These are phyloP conservation scores for Diaporthe sp. DNA, from an alignment of 2,329 filamentous ascomycete species.

Conservation along the genomic window DNA sequence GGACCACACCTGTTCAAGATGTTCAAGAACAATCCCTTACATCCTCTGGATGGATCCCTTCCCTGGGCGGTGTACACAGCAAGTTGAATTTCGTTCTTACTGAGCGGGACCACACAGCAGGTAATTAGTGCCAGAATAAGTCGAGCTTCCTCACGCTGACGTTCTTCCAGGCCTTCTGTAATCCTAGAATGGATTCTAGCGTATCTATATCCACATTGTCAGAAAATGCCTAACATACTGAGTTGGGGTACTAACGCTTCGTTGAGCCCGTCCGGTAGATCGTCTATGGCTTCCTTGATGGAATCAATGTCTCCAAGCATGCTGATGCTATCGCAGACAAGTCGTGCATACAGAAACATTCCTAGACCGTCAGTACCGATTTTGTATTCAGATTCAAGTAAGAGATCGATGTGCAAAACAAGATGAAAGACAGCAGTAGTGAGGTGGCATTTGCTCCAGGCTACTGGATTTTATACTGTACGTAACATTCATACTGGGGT, in stretches of 20 bases:
- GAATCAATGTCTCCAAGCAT: background rate
- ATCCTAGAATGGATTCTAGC: background rate
- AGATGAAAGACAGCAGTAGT: too few relatives aligned
- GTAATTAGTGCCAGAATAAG: background rate
- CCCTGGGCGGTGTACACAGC: background rate
- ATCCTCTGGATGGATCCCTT: background rate
- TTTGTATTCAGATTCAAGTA: too few relatives aligned
- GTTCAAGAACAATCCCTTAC: background rate
- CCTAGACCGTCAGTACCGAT: background rate
- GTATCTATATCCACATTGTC: background rate
- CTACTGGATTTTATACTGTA: too few relatives aligned
- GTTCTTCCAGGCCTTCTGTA: background rate
- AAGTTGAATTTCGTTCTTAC: conserved; percentile 4
- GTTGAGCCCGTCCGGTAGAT: background rate
- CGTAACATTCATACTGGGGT: too few relatives aligned
- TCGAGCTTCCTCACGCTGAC: background rate
- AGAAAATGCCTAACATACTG: background rate
- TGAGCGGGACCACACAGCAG: background rate
- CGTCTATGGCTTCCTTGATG: background rate
- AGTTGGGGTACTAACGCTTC: background rate
- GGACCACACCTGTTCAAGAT: background rate
- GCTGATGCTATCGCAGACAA: background rate
- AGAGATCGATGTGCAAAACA: too few relatives aligned
- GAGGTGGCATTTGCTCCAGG: too few relatives aligned
- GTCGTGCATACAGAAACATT: background rate